phyloP scores from a whole-genome alignment of 768 basidiomycete genomes.

The Rhizopogon rudus region DNA sequence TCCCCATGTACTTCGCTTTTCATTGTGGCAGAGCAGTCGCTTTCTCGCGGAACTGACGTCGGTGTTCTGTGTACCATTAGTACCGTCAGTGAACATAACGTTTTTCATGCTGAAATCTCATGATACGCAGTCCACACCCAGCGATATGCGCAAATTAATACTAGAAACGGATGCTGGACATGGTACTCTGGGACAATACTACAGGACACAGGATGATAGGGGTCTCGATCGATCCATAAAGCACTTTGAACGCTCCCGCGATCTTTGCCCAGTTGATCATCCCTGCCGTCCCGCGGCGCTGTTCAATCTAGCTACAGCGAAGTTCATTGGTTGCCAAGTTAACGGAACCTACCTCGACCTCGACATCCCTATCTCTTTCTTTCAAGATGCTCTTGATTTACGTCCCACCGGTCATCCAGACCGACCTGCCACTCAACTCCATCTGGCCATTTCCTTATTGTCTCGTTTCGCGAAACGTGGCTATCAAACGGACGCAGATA shows the following conservation, averaged over 20 bases:
- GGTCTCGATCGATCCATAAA: background rate
- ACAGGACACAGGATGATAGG: background rate
- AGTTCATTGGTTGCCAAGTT: background rate
- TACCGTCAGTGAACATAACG: background rate
- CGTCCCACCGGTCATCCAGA: background rate
- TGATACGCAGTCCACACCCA: background rate
- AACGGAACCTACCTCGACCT: background rate
- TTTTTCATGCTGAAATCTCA: background rate
- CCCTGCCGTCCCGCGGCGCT: background rate
- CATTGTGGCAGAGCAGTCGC: background rate
- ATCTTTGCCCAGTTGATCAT: background rate
- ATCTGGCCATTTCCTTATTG: conserved; percentile 1
- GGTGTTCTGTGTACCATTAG: no score
- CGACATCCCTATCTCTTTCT: background rate
- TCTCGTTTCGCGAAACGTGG: background rate
- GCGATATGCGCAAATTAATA: background rate
- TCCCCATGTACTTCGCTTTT: background rate
- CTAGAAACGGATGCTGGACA: conserved; percentile 1
- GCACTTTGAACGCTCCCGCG: background rate
- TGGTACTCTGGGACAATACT: background rate
- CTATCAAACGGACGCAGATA: background rate
- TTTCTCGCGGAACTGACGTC: no score
- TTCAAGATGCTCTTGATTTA: conserved; percentile 6
- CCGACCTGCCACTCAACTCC: conserved; percentile 4
- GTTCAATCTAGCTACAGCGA: conserved; percentile 3